Conservation (phyloP, 805 yeast genomes). For the Metschnikowia bowlesiae region DNA sequence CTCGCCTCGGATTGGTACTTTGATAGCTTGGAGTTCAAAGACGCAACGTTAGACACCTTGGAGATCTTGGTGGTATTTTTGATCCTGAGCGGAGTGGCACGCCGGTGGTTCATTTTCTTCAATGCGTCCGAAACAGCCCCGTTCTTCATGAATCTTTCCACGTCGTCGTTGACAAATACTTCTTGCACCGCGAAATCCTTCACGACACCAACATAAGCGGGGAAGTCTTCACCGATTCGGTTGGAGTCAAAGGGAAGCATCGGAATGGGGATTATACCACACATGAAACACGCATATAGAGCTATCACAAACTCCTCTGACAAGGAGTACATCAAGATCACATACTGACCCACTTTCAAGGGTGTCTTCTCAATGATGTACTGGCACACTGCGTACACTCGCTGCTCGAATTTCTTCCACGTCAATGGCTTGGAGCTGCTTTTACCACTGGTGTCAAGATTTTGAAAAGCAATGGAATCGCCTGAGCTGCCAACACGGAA, state of each 20-base stretch:
- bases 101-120: slow-evolving; percentile 41
- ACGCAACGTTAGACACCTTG: slow-evolving; percentile 35
- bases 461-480: slow-evolving; percentile 73
- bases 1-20: slow-evolving; percentile 38
- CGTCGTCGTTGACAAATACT: slow-evolving; percentile 73
- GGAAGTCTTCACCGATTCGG: slow-evolving; percentile 68
- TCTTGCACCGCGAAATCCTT: slow-evolving; percentile 67
- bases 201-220: slow-evolving; percentile 60
- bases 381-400: slow-evolving; percentile 69
- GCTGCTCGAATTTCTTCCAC: slow-evolving; percentile 79
- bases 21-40: slow-evolving; percentile 42
- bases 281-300: slow-evolving; percentile 76
- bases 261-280: slow-evolving; percentile 78
- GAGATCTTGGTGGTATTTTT: slow-evolving; percentile 64
- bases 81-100: slow-evolving; percentile 43
- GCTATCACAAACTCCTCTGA: slow-evolving; percentile 84
- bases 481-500: slow-evolving; percentile 72
- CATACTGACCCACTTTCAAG: slow-evolving; percentile 64
- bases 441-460: slow-evolving; percentile 34
- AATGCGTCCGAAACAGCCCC: slow-evolving; percentile 60
- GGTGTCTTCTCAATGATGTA: slow-evolving; percentile 65
- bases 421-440: slow-evolving; percentile 37
- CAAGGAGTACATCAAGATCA: slow-evolving; percentile 77
- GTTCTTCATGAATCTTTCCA: slow-evolving; percentile 62
- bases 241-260: slow-evolving; percentile 64